These are phyloP conservation scores for Pistacia vera DNA, from an alignment of 345 rosid species.

Conservation along the genomic window DNA sequence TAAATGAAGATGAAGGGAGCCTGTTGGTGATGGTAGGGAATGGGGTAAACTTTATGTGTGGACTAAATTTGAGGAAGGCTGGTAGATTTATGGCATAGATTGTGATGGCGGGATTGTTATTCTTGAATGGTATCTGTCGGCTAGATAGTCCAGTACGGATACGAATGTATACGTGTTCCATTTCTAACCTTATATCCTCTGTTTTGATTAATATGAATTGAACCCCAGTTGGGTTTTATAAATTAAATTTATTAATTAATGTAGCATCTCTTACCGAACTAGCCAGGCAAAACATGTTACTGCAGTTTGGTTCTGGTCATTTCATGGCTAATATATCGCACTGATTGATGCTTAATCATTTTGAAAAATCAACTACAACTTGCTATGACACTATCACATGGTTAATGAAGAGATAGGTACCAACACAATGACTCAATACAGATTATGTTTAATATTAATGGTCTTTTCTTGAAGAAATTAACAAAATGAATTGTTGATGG, in stretches of 20 bases:
- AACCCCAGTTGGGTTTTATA: background rate
- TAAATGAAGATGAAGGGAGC: background rate
- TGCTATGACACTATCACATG: background rate
- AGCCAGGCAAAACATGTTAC: slow-evolving; percentile 3
- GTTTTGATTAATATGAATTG: background rate
- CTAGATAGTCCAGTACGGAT: background rate
- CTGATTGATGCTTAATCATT: background rate
- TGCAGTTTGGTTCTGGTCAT: background rate
- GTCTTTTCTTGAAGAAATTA: too few species aligned
- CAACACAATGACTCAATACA: too few species aligned
- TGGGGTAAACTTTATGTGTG: background rate
- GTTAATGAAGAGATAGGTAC: background rate
- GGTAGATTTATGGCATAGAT: slow-evolving; percentile 7
- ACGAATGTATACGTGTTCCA: background rate
- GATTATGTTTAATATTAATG: background rate
- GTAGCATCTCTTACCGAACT: background rate
- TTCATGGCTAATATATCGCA: background rate
- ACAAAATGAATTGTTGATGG: slow-evolving; percentile 11
- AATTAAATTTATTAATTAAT: too few species aligned
- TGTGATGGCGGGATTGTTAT: background rate
- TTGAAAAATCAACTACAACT: background rate
- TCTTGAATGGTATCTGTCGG: background rate
- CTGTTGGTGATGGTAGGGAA: background rate
- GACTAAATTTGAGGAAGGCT: slow-evolving; percentile 6
- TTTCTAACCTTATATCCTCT: background rate